A percentile compares a stretch with the other conserved stretches of the same genome.
Evolutionary conservation across 2,329 filamentous ascomycete species (phyloP).

Genomic region (Beauveria sp.): DNA sequence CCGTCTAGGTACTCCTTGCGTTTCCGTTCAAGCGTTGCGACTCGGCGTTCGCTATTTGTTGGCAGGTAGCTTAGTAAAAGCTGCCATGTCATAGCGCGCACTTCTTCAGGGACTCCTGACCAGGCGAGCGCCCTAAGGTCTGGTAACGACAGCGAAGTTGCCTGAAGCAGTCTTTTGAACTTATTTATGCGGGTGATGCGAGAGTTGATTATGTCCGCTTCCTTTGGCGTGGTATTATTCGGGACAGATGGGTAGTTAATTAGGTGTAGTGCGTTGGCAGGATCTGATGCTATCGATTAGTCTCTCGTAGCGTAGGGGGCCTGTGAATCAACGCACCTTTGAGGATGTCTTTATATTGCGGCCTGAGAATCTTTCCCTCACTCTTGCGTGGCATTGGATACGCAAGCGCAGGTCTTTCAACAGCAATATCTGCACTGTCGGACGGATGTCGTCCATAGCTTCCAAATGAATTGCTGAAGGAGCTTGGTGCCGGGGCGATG

Average conservation of each 20-base stretch:
- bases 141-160: conserved; percentile 77
- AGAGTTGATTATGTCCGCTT: conserved; percentile 77
- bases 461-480: conserved; percentile 31
- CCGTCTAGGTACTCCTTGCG: conserved; percentile 95
- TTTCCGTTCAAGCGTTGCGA: conserved; percentile 85
- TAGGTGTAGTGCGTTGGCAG: conserved; percentile 88
- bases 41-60: conserved; percentile 88
- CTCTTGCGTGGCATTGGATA: conserved; percentile 86
- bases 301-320: conserved; percentile 12
- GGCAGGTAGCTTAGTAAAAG: conserved; percentile 90
- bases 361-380: conserved; percentile 90
- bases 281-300: conserved; percentile 40
- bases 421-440: conserved; percentile 88
- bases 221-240: conserved; percentile 68
- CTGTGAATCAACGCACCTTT: conserved; percentile 41
- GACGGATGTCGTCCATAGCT: conserved; percentile 51
- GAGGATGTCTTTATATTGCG: conserved; percentile 96
- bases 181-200: conserved; percentile 94
- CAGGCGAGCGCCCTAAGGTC: conserved; percentile 83
- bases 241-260: conserved; percentile 79
- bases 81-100: conserved; percentile 99
- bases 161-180: conserved; percentile 91
- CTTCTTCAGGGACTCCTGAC: conserved; percentile 91
- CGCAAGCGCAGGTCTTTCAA: conserved; percentile 72
- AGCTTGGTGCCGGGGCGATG: conserved; percentile 26